These are phyloP conservation scores for Kokia cookei DNA, from an alignment of 441 rosid genomes.

Conservation along the genomic window DNA sequence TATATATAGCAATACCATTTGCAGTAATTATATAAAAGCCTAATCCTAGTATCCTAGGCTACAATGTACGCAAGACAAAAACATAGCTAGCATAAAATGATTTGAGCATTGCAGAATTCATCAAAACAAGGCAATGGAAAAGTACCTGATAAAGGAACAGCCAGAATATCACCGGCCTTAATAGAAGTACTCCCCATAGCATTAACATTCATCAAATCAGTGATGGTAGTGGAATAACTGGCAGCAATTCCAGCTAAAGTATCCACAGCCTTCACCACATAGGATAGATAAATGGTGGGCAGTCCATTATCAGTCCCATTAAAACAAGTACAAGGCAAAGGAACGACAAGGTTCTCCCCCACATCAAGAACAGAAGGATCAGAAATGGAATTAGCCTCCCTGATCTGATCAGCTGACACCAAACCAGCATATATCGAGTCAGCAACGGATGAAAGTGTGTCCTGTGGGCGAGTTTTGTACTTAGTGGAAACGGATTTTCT, in stretches of 20 bases:
- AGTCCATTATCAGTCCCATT: constrained; percentile 75
- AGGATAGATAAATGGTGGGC: constrained; percentile 79
- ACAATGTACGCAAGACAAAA: not conserved
- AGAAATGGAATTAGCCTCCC: constrained; percentile 69
- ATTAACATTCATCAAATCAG: constrained; percentile 90
- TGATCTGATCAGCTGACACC: constrained; percentile 85
- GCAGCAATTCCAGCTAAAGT: constrained; percentile 68
- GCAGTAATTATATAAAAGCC: not conserved
- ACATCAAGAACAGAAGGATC: constrained; percentile 68
- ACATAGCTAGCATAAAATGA: not conserved
- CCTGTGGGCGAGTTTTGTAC: constrained; percentile 84
- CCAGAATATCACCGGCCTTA: constrained; percentile 69
- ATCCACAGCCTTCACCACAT: constrained; percentile 67
- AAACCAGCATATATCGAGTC: constrained; percentile 70
- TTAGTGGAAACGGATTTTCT: constrained; percentile 66
- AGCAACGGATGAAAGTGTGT: constrained; percentile 55
- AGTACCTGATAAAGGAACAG: constrained; percentile 81
- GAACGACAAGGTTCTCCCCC: constrained; percentile 65
- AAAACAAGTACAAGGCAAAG: constrained; percentile 89
- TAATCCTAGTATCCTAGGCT: not conserved
- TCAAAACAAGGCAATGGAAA: not conserved
- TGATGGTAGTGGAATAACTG: constrained; percentile 63
- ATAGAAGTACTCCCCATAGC: constrained; percentile 79
- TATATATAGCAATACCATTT: not conserved
- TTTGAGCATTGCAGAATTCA: not conserved